phyloP scores from a whole-genome alignment of 1,139 yeast genomes.

The Blastobotrys buckinghamii region DNA sequence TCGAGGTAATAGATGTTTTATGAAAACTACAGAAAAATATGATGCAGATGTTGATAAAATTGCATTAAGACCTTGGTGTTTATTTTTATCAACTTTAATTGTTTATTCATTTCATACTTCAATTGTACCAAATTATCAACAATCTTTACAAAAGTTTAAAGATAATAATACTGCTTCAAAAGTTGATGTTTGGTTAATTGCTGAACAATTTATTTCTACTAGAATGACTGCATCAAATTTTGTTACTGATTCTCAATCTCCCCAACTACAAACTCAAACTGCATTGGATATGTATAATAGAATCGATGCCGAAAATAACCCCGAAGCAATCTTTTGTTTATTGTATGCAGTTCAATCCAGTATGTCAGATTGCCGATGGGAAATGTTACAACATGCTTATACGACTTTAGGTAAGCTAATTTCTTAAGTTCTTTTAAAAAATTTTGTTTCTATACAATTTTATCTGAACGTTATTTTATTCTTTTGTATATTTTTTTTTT shows the following conservation, averaged over 20 bases:
- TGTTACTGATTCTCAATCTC: no score
- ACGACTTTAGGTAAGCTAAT: constrained; percentile 14
- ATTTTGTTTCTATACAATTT: not conserved
- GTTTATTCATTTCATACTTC: constrained; percentile 18
- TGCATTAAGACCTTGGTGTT: constrained; percentile 21
- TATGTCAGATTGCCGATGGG: constrained; percentile 17
- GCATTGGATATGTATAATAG: constrained; percentile 11
- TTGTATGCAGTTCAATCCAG: constrained; percentile 12
- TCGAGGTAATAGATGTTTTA: constrained; percentile 2
- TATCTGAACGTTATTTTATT: no score
- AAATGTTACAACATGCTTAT: constrained; percentile 17
- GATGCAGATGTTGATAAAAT: constrained; percentile 17
- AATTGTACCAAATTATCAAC: not conserved
- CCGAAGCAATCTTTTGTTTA: constrained; percentile 13
- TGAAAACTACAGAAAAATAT: constrained; percentile 7
- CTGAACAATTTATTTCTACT: constrained; percentile 15
- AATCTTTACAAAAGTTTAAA: constrained; percentile 2
- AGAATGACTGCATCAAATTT: constrained; percentile 13
- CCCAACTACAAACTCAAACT: constrained; percentile 9
- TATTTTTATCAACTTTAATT: constrained; percentile 17
- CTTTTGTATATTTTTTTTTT: no score
- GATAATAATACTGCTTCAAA: constrained; percentile 1
- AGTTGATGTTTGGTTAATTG: constrained; percentile 10
- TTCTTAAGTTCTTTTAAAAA: not conserved
- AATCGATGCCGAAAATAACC: constrained; percentile 8